phyloP scores from a whole-genome alignment of 2,329 filamentous ascomycete species.

The Stemphylium beticola region DNA sequence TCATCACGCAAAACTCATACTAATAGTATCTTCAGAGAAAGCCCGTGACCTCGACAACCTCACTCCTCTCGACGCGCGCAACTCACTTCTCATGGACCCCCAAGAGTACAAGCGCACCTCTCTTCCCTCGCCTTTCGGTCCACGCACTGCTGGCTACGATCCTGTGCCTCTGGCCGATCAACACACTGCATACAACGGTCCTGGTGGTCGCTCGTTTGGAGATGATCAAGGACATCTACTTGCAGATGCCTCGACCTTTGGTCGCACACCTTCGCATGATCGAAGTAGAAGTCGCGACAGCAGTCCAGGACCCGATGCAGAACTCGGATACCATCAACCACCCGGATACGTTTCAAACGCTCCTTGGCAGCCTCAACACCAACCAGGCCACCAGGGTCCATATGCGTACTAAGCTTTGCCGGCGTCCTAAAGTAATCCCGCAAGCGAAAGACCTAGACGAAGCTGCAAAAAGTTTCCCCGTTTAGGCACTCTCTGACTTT shows the following conservation, averaged over 20 bases:
- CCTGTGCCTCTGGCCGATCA: conserved; percentile 46
- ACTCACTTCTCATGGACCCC: conserved; percentile 79
- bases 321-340: conserved; percentile 28
- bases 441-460: conserved; percentile 1
- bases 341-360: conserved; percentile 30
- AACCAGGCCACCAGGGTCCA: conserved; percentile 28
- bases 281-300: conserved; percentile 35
- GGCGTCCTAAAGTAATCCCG: neutral
- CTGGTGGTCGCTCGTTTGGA: conserved; percentile 28
- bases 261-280: conserved; percentile 29
- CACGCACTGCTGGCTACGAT: conserved; percentile 44
- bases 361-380: conserved; percentile 36
- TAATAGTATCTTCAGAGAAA: conserved; percentile 66
- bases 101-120: conserved; percentile 52
- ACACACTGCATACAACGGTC: conserved; percentile 35
- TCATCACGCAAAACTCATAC: conserved; percentile 13
- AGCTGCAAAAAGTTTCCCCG: neutral
- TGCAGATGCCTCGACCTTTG: conserved; percentile 44
- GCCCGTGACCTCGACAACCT: conserved; percentile 79
- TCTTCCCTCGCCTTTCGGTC: conserved; percentile 38
- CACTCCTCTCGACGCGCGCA: conserved; percentile 84
- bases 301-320: conserved; percentile 39
- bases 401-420: conserved; percentile 32
- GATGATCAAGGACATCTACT: conserved; percentile 43
- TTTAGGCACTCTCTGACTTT: conserved; percentile 3